Conservation (phyloP, 768 basidiomycete genomes). For the Strobilomyces echinocephalus region DNA sequence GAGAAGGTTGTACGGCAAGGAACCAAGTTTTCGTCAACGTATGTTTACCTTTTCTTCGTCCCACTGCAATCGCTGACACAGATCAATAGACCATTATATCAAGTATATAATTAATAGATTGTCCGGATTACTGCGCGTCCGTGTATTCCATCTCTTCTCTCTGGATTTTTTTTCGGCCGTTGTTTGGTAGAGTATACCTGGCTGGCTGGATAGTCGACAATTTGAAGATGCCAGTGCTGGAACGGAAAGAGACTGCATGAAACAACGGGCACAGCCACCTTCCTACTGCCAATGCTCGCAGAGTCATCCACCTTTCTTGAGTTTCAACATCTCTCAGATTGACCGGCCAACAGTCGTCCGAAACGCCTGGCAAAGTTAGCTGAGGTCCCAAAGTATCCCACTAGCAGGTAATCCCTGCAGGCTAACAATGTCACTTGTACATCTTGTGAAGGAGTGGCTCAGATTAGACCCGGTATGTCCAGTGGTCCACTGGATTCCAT, state of each 20-base stretch:
- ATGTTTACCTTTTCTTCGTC: constrained; percentile 29
- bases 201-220: too few species aligned
- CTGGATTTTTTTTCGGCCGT: background rate
- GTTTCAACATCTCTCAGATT: too few species aligned
- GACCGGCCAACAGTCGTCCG: too few species aligned
- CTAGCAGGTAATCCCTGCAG: background rate
- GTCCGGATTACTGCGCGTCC: constrained; percentile 8
- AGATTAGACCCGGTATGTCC: constrained; percentile 41
- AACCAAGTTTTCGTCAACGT: constrained; percentile 97
- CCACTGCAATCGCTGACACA: constrained; percentile 1
- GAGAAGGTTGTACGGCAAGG: constrained; percentile 98
- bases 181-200: background rate
- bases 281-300: too few species aligned
- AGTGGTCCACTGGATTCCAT: background rate
- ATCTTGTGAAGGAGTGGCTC: constrained; percentile 49
- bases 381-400: background rate
- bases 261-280: too few species aligned
- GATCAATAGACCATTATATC: constrained; percentile 68
- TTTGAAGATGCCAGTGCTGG: too few species aligned
- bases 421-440: constrained; percentile 27
- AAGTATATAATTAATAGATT: constrained; percentile 80
- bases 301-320: too few species aligned
- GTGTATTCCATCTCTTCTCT: constrained; percentile 15
- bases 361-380: background rate
- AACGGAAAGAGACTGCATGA: too few species aligned